Evolutionary conservation across 1,284 basidiomycete species (phyloP), one percentile per base, ranked within the genome.

Genomic region (Fomitopsis palustris): DNA sequence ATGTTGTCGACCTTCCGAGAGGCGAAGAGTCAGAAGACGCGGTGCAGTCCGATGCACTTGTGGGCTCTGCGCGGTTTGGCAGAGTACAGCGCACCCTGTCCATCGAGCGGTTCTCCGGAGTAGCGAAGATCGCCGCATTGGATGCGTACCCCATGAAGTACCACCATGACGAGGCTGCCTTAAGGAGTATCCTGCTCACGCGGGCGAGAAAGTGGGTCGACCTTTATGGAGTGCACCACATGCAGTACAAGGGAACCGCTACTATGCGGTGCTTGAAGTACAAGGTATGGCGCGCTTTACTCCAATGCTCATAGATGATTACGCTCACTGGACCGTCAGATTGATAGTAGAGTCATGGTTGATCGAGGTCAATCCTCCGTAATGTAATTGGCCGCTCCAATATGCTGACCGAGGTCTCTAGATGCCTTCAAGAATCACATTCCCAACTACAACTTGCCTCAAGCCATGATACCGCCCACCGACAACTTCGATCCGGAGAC

Each of bases 131-230:
- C 58, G 73, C 73, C 41, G 67, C 73, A 2, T 68, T 87, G 52
- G 77, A 81, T 62, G 77, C 74, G 1, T 84, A 79, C 62, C 84
- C 85, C 1, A 65, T 86, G 45, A 67, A 73, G 56, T 85, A 77
- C 67, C 80, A 85, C 62, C 69, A 72, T 0, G 70, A 77, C 29
- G 71, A 75, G 54, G 71, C 68, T 9, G 69, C 71, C 10, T 61
- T 84, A 35, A 68, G 74, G 41, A 67, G 72, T 54, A 62, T 65
- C 29, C 67, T 85, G 12, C 57, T 76, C n/a, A 69, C 69, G 42
- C 72, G 85, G 14, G 85, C 84, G 7, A 74, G 74, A 69, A 82
- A 80, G 64, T 86, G 85, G 82, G 64, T 75, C 17, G 69, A 66
- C 0, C 64, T 84, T 37, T 76, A 75, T 27, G 83, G 82, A 1